Evolutionary conservation across 1,284 basidiomycete genomes (phyloP), one percentile per base, ranked within the genome.

Genomic region (Malassezia obtusa): DNA sequence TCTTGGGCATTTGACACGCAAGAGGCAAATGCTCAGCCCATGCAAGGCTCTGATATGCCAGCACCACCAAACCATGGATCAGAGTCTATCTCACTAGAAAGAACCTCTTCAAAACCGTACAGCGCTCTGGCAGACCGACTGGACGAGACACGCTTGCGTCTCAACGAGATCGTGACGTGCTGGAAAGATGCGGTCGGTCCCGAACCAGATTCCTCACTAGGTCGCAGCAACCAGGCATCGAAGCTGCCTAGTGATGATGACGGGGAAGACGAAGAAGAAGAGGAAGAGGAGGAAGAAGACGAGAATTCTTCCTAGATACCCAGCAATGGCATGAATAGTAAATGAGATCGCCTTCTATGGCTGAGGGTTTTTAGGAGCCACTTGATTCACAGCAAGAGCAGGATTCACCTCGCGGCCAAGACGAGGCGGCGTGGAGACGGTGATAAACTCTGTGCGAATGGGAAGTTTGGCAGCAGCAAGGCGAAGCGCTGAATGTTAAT

Each of bases 381-480:
- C 10, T 8, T 15, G 14, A 9, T 35, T 43, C 21, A 19, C 11
- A 21, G 21, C n/a, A n/a, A 52, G 45, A 14, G 24, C 36, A 3
- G 24, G n/a, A 22, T 33, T 38, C 11, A 75, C 59, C 36, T 77
- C 65, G 37, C 63, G 60, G 4, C 92, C 92, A 15, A 96, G 78
- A 8, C 90, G 81, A 21, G 91, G 87, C 2, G 83, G 82, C 1
- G 86, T 79, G 2, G 77, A 73, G 6, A 79, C 78, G 52, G 79
- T 82, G 63, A 96, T 85, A 75, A 96, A 92, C 75, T 96, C 91
- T 74, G 87, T 89, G 52, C 79, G 79, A 2, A 87, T 85, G 0
- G 92, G 91, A 17, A 98, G 79, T 74, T 94, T 94, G 51, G 83
- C 83, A n/a, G 86, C 80, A 6, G 89, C 92, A 57, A 89, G 83